Conservation (phyloP, 1,284 basidiomycete species). For the Testicularia cyperi region DNA sequence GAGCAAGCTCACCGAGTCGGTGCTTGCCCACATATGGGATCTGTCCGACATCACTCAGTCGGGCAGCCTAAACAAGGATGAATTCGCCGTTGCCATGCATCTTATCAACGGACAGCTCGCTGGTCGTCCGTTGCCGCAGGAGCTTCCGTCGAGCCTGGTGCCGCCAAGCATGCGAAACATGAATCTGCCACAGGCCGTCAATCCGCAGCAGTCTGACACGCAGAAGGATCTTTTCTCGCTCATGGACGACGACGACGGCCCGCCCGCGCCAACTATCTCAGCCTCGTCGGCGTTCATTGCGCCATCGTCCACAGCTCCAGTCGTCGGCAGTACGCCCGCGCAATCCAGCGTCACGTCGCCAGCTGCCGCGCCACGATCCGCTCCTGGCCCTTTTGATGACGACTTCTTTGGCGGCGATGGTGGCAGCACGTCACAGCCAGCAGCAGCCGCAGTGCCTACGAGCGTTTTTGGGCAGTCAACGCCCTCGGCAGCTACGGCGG, state of each 20-base stretch:
- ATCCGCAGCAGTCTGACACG: constrained; percentile 54
- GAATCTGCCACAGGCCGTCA: constrained; percentile 47
- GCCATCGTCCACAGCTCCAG: constrained; percentile 29
- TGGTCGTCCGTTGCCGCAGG: constrained; percentile 73
- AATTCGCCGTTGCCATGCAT: constrained; percentile 95
- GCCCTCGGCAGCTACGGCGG: no score
- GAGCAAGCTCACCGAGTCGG: constrained; percentile 79
- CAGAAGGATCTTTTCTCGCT: constrained; percentile 62
- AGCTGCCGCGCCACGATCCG: constrained; percentile 61
- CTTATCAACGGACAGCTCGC: constrained; percentile 84
- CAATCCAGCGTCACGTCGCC: constrained; percentile 57
- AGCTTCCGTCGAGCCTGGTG: constrained; percentile 73
- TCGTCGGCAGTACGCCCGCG: constrained; percentile 9
- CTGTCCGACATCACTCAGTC: constrained; percentile 87
- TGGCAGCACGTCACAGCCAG: no score
- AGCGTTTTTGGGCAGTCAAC: no score
- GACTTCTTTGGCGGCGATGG: constrained; percentile 42
- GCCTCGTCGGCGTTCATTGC: constrained; percentile 49
- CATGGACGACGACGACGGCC: constrained; percentile 69
- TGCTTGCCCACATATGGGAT: constrained; percentile 92
- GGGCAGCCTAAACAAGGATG: constrained; percentile 82
- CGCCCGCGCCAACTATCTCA: constrained; percentile 40
- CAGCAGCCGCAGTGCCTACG: no score
- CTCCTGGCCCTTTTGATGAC: constrained; percentile 47
- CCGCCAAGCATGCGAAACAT: constrained; percentile 73